These are phyloP conservation scores for Carex kokanica DNA, from an alignment of 176 grass and related monocot genomes.

Conservation along the genomic window DNA sequence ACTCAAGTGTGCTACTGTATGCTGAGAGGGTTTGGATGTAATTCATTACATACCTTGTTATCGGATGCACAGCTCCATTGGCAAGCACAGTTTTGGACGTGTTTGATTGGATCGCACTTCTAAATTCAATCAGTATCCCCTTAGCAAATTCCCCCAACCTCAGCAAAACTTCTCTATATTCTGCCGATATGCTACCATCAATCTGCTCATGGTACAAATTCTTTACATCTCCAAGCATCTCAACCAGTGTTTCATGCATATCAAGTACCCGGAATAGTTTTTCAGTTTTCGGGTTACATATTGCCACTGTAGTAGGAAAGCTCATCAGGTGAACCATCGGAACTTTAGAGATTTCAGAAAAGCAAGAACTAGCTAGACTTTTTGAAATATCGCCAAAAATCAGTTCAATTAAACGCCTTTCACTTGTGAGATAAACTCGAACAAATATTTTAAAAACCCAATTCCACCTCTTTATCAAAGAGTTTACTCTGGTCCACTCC, in stretches of 20 bases:
- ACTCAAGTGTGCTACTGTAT: conserved; percentile 77
- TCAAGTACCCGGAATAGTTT: conserved; percentile 76
- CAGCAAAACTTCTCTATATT: conserved; percentile 69
- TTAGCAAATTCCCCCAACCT: conserved; percentile 60
- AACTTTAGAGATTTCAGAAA: conserved; percentile 77
- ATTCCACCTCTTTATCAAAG: conserved; percentile 69
- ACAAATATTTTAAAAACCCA: conserved; percentile 56
- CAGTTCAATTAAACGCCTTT: conserved; percentile 62
- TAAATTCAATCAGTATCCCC: conserved; percentile 57
- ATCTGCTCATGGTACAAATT: conserved; percentile 55
- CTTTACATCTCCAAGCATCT: conserved; percentile 49
- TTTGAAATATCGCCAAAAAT: conserved; percentile 66
- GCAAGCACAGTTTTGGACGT: conserved; percentile 49
- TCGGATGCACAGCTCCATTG: conserved; percentile 62
- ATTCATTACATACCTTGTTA: conserved; percentile 97
- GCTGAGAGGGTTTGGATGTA: conserved; percentile 66
- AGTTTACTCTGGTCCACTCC: conserved; percentile 50
- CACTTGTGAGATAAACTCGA: conserved; percentile 69
- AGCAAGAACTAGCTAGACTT: conserved; percentile 51
- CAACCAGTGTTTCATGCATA: conserved; percentile 63
- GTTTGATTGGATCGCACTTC: conserved; percentile 55
- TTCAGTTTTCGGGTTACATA: conserved; percentile 60
- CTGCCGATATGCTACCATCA: conserved; percentile 49
- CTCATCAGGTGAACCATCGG: conserved; percentile 64
- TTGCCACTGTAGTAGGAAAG: conserved; percentile 55